These are phyloP conservation scores for Monosporozyma aerobia DNA, from an alignment of 805 yeast species.

Conservation along the genomic window DNA sequence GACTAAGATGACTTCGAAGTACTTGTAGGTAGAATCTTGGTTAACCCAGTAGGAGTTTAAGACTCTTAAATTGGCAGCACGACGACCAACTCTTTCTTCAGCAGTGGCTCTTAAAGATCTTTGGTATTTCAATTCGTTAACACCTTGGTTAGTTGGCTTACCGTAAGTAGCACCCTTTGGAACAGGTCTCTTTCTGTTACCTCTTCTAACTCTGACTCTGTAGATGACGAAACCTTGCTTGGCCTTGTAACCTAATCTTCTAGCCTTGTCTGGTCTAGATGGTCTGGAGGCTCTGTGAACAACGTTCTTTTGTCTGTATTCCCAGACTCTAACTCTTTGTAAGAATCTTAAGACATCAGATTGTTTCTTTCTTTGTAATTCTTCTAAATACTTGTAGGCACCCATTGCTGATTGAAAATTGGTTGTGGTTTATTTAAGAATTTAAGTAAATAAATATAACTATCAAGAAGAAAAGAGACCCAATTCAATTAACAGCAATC, in stretches of 20 bases:
- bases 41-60: conserved; percentile 99
- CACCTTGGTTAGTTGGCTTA: conserved; percentile 99
- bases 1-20: conserved; percentile 94
- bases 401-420: conserved; percentile 55
- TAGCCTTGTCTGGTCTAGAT: conserved; percentile 99
- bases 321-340: conserved; percentile 99
- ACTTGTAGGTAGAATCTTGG: conserved; percentile 99
- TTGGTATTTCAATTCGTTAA: conserved; percentile 98
- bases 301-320: conserved; percentile 97
- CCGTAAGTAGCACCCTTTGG: conserved; percentile 99
- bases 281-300: conserved; percentile 99
- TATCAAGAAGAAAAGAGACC: not conserved
- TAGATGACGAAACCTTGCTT: conserved; percentile 98
- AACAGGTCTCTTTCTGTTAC: conserved; percentile 99
- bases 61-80: conserved; percentile 98
- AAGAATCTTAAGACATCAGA: conserved; percentile 98
- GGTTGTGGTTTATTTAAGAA: conserved; percentile 3
- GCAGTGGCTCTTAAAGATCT: conserved; percentile 96
- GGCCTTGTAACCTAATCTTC: conserved; percentile 99
- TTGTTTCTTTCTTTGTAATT: conserved; percentile 99
- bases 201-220: conserved; percentile 99
- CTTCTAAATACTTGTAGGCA: conserved; percentile 99
- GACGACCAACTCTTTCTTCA: conserved; percentile 99
- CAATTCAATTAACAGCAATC: not conserved
- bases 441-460: not conserved